Evolutionary conservation across 2,329 filamentous ascomycete genomes (phyloP).

Genomic region (Neonectria faginata): DNA sequence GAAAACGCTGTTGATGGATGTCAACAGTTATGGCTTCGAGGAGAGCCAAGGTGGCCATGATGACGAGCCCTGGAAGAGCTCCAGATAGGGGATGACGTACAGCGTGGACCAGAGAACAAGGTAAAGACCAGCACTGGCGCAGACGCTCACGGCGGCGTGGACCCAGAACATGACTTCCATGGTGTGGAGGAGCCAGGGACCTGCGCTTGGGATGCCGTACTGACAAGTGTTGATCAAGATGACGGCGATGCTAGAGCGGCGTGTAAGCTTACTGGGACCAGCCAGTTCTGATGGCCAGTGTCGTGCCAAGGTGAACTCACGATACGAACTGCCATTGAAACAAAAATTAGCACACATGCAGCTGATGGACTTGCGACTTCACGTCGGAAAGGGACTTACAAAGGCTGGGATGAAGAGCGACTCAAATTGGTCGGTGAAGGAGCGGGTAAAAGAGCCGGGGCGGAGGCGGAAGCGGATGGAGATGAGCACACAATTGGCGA

Average conservation of each 20-base stretch:
- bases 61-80: not conserved
- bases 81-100: conserved; percentile 49
- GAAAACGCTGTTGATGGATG: conserved; percentile 54
- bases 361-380: conserved; percentile 10
- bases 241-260: conserved; percentile 71
- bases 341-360: conserved; percentile 15
- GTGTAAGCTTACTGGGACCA: not conserved
- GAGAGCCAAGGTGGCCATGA: not conserved
- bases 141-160: conserved; percentile 75
- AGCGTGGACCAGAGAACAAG: conserved; percentile 75
- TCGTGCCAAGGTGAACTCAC: conserved; percentile 47
- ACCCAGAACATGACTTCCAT: conserved; percentile 81
- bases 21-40: not conserved
- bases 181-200: conserved; percentile 68
- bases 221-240: conserved; percentile 83
- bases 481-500: conserved; percentile 73
- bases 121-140: conserved; percentile 78
- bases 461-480: conserved; percentile 75
- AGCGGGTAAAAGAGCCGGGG: conserved; percentile 76
- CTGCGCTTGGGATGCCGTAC: conserved; percentile 74
- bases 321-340: conserved; percentile 54
- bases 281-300: not conserved
- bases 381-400: conserved; percentile 50
- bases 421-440: conserved; percentile 82
- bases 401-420: conserved; percentile 80